Evolutionary conservation across 805 yeast genomes (phyloP).

Genomic region (Teunomyces barrocoloradensis): DNA sequence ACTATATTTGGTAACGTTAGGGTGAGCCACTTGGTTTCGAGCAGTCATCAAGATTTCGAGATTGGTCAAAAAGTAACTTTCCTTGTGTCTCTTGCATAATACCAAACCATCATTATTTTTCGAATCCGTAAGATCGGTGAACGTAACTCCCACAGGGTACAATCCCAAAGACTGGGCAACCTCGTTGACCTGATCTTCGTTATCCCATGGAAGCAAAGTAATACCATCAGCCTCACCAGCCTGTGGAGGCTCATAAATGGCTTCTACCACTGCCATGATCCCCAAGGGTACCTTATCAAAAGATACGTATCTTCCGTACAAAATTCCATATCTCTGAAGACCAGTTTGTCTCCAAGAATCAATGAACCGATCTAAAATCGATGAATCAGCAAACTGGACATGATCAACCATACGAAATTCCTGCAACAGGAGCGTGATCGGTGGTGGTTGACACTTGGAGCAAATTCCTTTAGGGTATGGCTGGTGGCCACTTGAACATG

Average conservation of each 20-base stretch:
- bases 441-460: slow-evolving; percentile 94
- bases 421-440: slow-evolving; percentile 89
- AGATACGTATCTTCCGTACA: slow-evolving; percentile 77
- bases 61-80: slow-evolving; percentile 87
- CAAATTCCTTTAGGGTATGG: slow-evolving; percentile 97
- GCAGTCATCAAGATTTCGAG: slow-evolving; percentile 85
- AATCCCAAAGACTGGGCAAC: slow-evolving; percentile 62
- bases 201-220: slow-evolving; percentile 55
- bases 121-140: slow-evolving; percentile 86
- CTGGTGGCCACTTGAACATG: slow-evolving; percentile 78
- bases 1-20: slow-evolving; percentile 63
- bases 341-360: slow-evolving; percentile 92
- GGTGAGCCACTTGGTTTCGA: slow-evolving; percentile 62
- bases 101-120: slow-evolving; percentile 88
- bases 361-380: slow-evolving; percentile 75
- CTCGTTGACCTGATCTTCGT: slow-evolving; percentile 50
- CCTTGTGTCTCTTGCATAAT: slow-evolving; percentile 87
- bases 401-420: slow-evolving; percentile 95
- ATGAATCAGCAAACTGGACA: slow-evolving; percentile 80
- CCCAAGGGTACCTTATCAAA: slow-evolving; percentile 90
- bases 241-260: slow-evolving; percentile 93
- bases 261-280: slow-evolving; percentile 89
- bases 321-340: slow-evolving; percentile 77
- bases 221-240: slow-evolving; percentile 83
- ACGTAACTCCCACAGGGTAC: slow-evolving; percentile 74